These are phyloP conservation scores for Tympanopsis confertula DNA, from an alignment of 2,329 filamentous ascomycete species.

Conservation along the genomic window DNA sequence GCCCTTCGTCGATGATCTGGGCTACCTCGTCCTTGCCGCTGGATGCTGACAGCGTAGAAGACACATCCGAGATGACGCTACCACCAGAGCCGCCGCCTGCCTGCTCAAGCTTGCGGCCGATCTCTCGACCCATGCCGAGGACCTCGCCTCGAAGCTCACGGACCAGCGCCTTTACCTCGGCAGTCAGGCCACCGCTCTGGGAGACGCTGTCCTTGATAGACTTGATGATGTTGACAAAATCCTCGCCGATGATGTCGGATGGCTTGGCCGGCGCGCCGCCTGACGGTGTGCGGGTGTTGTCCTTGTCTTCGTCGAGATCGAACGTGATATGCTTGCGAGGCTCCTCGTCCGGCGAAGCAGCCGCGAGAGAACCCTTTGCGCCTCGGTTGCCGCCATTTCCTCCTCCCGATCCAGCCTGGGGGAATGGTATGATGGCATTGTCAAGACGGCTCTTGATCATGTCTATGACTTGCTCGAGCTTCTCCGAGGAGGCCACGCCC, in stretches of 20 bases:
- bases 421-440: no score
- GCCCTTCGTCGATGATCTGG: slow-evolving; percentile 66
- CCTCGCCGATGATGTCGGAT: slow-evolving; percentile 57
- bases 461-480: slow-evolving; percentile 58
- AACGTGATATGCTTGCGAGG: slow-evolving; percentile 15
- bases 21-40: slow-evolving; percentile 60
- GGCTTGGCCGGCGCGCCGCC: slow-evolving; percentile 27
- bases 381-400: slow-evolving; percentile 14
- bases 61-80: slow-evolving; percentile 22
- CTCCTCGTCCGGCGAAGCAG: slow-evolving; percentile 25
- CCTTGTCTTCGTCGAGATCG: slow-evolving; percentile 17
- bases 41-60: no score
- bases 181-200: slow-evolving; percentile 77
- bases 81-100: slow-evolving; percentile 33
- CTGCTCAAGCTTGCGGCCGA: slow-evolving; percentile 76
- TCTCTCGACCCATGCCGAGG: slow-evolving; percentile 83
- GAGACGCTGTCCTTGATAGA: slow-evolving; percentile 85
- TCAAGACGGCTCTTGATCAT: slow-evolving; percentile 40
- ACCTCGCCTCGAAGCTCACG: slow-evolving; percentile 86
- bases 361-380: slow-evolving; percentile 23
- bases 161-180: slow-evolving; percentile 82
- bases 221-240: slow-evolving; percentile 73
- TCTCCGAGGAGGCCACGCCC: slow-evolving; percentile 46
- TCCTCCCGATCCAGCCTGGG: slow-evolving; percentile 8
- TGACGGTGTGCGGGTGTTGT: slow-evolving; percentile 26